phyloP scores from a whole-genome alignment of 2,329 filamentous ascomycete genomes.

The Pseudogymnoascus sp. region DNA sequence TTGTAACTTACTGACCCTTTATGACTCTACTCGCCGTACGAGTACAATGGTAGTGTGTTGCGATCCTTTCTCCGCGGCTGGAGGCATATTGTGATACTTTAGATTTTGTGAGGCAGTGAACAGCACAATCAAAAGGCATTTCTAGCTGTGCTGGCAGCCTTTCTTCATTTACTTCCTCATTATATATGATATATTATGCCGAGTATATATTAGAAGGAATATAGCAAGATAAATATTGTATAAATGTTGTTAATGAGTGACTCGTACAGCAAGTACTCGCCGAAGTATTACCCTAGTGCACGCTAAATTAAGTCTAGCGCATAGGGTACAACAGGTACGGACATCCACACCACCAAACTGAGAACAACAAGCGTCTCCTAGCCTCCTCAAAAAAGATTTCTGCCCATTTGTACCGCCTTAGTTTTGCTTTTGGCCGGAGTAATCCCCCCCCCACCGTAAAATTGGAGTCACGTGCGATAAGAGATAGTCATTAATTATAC shows the following conservation, averaged over 20 bases:
- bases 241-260: neutral
- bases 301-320: neutral
- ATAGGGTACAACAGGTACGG: slow-evolving; percentile 1
- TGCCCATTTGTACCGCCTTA: neutral
- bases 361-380: neutral
- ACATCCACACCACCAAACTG: neutral
- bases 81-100: neutral
- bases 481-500: neutral
- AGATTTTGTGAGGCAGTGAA: neutral
- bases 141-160: neutral
- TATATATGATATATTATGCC: neutral
- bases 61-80: neutral
- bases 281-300: neutral
- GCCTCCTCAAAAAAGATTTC: slow-evolving; percentile 3
- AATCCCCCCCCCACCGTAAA: neutral
- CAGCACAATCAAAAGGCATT: neutral
- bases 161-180: neutral
- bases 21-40: neutral
- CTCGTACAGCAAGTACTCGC: neutral
- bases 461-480: neutral
- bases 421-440: neutral
- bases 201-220: neutral
- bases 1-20: neutral
- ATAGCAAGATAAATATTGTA: neutral
- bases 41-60: neutral